Percentiles rank a stretch among this genome's conserved stretches.
Evolutionary conservation across 2,329 filamentous ascomycete species (phyloP).

Genomic region (Dissoconium aciculare): DNA sequence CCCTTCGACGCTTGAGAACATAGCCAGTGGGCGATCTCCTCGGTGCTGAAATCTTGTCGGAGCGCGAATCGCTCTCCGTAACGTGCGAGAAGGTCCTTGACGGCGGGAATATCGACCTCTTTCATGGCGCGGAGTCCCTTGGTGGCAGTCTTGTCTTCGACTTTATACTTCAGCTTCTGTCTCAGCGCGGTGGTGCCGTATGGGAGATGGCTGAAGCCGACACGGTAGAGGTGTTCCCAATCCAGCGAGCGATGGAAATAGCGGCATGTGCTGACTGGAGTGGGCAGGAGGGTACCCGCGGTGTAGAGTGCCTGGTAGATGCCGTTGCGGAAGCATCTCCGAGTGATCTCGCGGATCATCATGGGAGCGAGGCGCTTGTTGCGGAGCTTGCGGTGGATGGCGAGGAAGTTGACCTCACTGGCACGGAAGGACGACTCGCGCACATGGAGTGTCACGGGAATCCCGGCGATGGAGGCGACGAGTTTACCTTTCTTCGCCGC

Average conservation of each 20-base stretch:
- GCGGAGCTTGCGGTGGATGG: conserved; percentile 93
- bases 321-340: conserved; percentile 70
- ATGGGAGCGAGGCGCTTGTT: conserved; percentile 84
- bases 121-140: conserved; percentile 70
- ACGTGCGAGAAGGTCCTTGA: conserved; percentile 57
- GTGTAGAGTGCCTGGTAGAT: conserved; percentile 96
- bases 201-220: conserved; percentile 83
- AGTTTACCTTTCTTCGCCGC: conserved; percentile 62
- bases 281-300: conserved; percentile 77
- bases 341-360: conserved; percentile 94
- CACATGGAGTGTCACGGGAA: conserved; percentile 70
- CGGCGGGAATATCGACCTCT: conserved; percentile 58
- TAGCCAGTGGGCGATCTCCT: conserved; percentile 81
- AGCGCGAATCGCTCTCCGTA: conserved; percentile 74
- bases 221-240: conserved; percentile 91
- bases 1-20: conserved; percentile 60
- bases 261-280: conserved; percentile 78
- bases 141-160: conserved; percentile 54
- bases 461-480: conserved; percentile 89
- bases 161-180: conserved; percentile 72
- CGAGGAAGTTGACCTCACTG: conserved; percentile 95
- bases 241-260: conserved; percentile 92
- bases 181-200: conserved; percentile 66
- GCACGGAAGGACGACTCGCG: conserved; percentile 60
- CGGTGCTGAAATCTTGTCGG: conserved; percentile 62